Conservation (phyloP, 108 stramenopile species). For the Cyclotella baltica region DNA sequence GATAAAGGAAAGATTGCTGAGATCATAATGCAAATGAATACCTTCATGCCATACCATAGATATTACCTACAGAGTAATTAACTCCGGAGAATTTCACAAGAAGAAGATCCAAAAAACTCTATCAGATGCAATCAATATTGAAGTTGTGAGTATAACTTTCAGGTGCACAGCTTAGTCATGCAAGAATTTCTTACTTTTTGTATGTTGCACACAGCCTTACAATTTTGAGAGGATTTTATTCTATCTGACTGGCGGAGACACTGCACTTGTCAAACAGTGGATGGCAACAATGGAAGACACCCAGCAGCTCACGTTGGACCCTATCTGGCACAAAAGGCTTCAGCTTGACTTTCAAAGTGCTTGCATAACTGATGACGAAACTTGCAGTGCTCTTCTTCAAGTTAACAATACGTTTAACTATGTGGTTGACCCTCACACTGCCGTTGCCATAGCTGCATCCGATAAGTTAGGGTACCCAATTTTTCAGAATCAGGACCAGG, state of each 20-base stretch:
- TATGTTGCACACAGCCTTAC: conserved; percentile 66
- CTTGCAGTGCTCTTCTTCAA: conserved; percentile 58
- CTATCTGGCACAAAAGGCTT: conserved; percentile 50
- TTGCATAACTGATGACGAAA: conserved; percentile 82
- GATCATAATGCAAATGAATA: no score
- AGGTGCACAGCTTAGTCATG: no score
- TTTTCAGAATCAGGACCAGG: not conserved
- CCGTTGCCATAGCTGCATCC: conserved; percentile 81
- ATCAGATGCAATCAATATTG: conserved; percentile 92
- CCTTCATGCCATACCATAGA: conserved; percentile 24
- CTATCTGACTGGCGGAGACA: conserved; percentile 67
- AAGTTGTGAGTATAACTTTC: conserved; percentile 59
- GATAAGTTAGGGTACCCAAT: conserved; percentile 63
- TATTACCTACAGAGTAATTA: conserved; percentile 69
- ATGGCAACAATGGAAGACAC: conserved; percentile 67
- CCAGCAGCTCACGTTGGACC: conserved; percentile 47
- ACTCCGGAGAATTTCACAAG: conserved; percentile 64
- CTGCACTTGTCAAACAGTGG: conserved; percentile 62
- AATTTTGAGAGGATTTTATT: conserved; percentile 89
- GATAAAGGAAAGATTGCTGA: not conserved
- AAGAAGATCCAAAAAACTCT: conserved; percentile 75
- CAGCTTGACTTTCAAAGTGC: conserved; percentile 74
- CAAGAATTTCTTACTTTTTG: no score
- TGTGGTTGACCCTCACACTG: conserved; percentile 87
- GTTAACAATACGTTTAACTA: conserved; percentile 50